Evolutionary conservation across 768 basidiomycete species (phyloP).

Genomic region (Leccinellum albellum): DNA sequence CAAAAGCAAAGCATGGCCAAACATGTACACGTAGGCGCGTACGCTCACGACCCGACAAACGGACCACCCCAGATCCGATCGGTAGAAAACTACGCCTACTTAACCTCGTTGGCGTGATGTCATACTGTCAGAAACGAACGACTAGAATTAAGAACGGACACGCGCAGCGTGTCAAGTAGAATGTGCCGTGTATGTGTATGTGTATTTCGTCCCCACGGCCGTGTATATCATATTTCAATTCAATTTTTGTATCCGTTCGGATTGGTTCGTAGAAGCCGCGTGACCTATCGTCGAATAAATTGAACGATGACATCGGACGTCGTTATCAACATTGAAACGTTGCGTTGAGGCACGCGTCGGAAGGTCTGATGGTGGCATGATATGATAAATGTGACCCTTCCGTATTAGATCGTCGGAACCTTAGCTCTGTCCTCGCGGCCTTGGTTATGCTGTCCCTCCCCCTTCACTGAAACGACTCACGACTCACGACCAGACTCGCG

Average conservation of each 20-base stretch:
- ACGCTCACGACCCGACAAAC: constrained; percentile 2
- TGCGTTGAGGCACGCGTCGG: neutral
- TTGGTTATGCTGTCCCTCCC: neutral
- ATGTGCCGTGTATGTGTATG: constrained; percentile 5
- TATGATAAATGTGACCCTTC: neutral
- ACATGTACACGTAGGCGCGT: constrained; percentile 4
- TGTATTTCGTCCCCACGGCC: constrained; percentile 6
- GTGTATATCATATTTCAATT: constrained; percentile 1
- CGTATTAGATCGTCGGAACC: neutral
- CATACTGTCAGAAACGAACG: neutral
- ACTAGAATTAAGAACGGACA: neutral
- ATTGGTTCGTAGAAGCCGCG: constrained; percentile 1
- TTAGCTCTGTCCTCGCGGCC: neutral
- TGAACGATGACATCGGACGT: neutral
- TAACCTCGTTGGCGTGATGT: constrained; percentile 21
- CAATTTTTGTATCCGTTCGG: neutral
- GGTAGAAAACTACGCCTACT: constrained; percentile 10
- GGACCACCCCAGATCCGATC: constrained; percentile 12
- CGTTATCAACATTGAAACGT: neutral
- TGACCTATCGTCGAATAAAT: neutral
- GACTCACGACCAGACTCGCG: neutral
- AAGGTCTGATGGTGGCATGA: neutral
- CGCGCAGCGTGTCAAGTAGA: neutral
- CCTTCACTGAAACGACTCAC: neutral
- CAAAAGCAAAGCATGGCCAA: constrained; percentile 21